Percentiles rank a stretch among this genome's conserved stretches.
These are phyloP conservation scores for Glarea lozoyensis DNA, from an alignment of 495 filamentous ascomycete genomes.

Conservation along the genomic window DNA sequence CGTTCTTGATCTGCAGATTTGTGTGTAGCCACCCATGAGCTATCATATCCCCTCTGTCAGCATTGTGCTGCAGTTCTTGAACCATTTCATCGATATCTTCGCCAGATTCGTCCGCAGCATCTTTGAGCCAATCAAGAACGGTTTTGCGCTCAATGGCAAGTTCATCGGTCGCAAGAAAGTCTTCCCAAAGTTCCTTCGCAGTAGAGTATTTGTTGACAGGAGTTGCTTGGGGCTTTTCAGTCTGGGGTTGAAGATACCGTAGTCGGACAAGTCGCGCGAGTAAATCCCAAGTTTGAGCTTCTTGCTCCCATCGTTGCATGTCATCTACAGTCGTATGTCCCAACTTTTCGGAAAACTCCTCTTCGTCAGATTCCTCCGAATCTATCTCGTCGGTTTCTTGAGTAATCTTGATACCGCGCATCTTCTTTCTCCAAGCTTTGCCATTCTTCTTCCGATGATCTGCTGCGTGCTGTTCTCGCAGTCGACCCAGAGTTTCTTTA, in stretches of 20 bases:
- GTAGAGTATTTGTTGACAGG: constrained; percentile 46
- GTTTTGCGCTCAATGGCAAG: constrained; percentile 58
- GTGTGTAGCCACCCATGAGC: constrained; percentile 89
- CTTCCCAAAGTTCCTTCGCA: constrained; percentile 54
- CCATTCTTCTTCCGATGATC: constrained; percentile 13
- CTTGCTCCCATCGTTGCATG: constrained; percentile 53
- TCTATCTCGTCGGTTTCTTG: constrained; percentile 17
- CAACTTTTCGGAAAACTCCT: constrained; percentile 1
- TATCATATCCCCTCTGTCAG: constrained; percentile 55
- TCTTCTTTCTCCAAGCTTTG: constrained; percentile 12
- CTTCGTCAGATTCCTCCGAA: constrained; percentile 16
- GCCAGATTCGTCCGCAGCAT: constrained; percentile 40
- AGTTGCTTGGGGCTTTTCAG: constrained; percentile 7
- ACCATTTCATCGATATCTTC: constrained; percentile 69
- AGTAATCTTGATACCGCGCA: constrained; percentile 14
- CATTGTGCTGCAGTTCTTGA: constrained; percentile 61
- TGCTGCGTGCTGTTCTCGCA: constrained; percentile 18
- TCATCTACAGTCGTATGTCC: constrained; percentile 20
- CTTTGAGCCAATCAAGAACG: constrained; percentile 75
- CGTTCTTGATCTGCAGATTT: constrained; percentile 76
- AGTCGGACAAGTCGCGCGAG: constrained; percentile 51
- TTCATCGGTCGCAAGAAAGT: constrained; percentile 53
- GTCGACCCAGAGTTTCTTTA: constrained; percentile 19
- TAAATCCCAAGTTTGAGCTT: constrained; percentile 84
- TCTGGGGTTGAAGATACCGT: constrained; percentile 28